Conservation (phyloP, 805 yeast genomes). For the Pichia ethanolica region DNA sequence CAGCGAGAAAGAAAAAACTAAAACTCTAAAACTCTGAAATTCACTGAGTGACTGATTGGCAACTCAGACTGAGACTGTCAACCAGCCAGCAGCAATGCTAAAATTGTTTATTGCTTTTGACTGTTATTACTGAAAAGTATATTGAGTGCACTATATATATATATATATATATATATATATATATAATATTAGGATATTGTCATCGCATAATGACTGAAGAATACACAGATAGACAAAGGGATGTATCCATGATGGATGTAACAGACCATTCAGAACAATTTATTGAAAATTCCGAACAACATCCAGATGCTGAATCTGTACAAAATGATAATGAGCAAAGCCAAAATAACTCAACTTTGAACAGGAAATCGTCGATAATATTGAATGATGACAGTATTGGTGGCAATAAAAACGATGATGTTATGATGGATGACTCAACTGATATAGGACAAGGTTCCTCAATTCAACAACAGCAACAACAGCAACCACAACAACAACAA, state of each 20-base stretch:
- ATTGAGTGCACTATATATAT: no score
- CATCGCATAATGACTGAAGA: background rate
- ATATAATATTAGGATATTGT: no score
- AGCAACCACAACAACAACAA: slow-evolving; percentile 4
- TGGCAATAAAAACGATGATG: slow-evolving; percentile 24
- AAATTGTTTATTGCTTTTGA: no score
- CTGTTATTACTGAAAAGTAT: no score
- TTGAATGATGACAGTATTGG: slow-evolving; percentile 58
- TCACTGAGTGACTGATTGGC: no score
- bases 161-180: no score
- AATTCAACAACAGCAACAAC: background rate
- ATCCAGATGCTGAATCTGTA: background rate
- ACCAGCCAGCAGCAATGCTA: no score
- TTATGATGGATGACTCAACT: slow-evolving; percentile 22
- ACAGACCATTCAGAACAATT: slow-evolving; percentile 12
- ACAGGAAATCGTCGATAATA: slow-evolving; percentile 61
- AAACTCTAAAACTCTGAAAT: no score
- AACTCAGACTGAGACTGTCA: no score
- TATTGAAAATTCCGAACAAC: slow-evolving; percentile 5
- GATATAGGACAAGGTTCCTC: slow-evolving; percentile 19
- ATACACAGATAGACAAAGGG: slow-evolving; percentile 9
- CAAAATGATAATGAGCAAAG: background rate
- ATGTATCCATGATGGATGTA: slow-evolving; percentile 31
- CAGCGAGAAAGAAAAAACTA: no score
- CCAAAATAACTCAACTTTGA: background rate